A percentile compares a stretch with the other conserved stretches of the same genome.
These are phyloP conservation scores for Rhizopogon roseolus DNA, from an alignment of 768 basidiomycete species.

Conservation along the genomic window DNA sequence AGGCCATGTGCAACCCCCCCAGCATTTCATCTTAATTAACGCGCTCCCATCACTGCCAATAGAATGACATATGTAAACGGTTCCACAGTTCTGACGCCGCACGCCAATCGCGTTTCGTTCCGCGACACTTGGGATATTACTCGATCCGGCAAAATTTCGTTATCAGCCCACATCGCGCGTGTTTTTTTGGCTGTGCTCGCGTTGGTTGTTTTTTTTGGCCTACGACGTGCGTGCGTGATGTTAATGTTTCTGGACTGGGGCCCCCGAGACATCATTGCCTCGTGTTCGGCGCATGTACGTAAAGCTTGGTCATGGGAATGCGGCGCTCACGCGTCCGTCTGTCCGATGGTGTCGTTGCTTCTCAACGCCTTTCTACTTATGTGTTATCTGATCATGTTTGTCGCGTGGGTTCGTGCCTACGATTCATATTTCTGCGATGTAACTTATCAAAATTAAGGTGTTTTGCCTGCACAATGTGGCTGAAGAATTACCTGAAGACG, in stretches of 20 bases:
- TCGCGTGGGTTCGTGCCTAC: not conserved
- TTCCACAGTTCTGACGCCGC: not conserved
- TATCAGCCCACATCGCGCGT: not conserved
- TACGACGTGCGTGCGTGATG: not conserved
- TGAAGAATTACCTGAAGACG: not conserved
- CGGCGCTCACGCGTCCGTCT: not conserved
- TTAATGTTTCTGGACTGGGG: not conserved
- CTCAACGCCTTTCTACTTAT: not conserved
- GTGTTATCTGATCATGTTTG: not conserved
- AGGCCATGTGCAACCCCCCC: not conserved
- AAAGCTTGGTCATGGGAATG: not conserved
- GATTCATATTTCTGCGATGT: not conserved
- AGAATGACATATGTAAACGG: not conserved
- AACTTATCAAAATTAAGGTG: too few species aligned
- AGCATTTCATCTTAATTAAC: not conserved
- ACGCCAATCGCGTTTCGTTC: not conserved
- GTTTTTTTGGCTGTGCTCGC: not conserved
- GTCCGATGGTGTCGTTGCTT: not conserved
- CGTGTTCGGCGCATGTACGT: slow-evolving; percentile 2
- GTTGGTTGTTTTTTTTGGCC: too few species aligned
- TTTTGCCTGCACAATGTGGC: not conserved
- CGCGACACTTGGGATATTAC: not conserved
- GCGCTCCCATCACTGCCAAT: not conserved
- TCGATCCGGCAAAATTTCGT: not conserved
- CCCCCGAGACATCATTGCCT: not conserved